Base-by-base conservation (phyloP, 2,329 filamentous ascomycete species). In the Coleophoma eucalyptorum region DNA sequence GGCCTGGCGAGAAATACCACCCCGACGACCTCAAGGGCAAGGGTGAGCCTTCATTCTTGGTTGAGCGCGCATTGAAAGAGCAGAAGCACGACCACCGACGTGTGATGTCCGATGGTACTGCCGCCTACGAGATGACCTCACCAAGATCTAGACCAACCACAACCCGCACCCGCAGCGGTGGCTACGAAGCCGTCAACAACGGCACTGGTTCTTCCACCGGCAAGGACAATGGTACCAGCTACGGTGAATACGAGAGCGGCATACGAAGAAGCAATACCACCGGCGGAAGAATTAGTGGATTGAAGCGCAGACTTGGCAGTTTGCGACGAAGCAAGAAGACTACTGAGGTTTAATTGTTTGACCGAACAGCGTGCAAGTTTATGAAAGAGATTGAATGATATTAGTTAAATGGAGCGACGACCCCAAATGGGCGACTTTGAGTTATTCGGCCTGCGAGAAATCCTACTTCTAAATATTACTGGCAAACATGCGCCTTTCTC, bases 21-120 rank as follows among this genome's bases (percentile, higher is more conserved):
- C 84, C 86, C 5, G 81, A 87, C 42, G 90, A 95, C 62, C 77
- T 89, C 55, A 92, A 93, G 68, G 90, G 89, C 62, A 90, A 94
- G 69, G 87, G 87, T 42, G 88, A 93, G 64, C 87, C 89, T 2
- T 83, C 80, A 2, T 94, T 80, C 69, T 81, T 83, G 7, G 77
- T 87, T 33, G 89, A 93, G 60, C 80, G 80, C 55, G 79, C 81
- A 1, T 69, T 84, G 19, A 88, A 87, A 65, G 77, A 80, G 21
- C 76, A 81, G 62, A 58, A 59, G 46, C 64, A 63, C 50, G 61
- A 61, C 37, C 65, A 67, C 50, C 58, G 53, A 48, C 55, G 43
- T 38, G 53, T 48, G 42, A 46, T 57, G 42, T 56, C 59, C 8
- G 56, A 68, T 16, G 62, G 67, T 18, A 55, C 63, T 15, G 63